Conservation (phyloP, 208 protist species). For the Leishmania aethiopica region DNA sequence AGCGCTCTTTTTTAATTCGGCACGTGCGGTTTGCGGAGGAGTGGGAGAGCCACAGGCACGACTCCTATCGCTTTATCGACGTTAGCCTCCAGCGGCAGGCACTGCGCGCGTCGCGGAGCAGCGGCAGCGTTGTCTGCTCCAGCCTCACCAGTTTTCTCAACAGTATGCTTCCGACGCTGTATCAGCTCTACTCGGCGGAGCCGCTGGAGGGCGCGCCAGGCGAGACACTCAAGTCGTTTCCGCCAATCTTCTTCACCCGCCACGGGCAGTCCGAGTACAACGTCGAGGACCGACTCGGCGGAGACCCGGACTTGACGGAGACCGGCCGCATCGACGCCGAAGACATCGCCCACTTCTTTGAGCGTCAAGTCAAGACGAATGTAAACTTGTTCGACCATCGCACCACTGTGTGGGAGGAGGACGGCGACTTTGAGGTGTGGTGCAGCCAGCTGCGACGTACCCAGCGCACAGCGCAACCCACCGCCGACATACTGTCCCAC, state of each 20-base stretch:
- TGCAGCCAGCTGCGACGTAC: slow-evolving; percentile 79
- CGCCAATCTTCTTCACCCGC: slow-evolving; percentile 78
- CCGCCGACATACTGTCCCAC: slow-evolving; percentile 44
- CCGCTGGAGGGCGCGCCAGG: slow-evolving; percentile 37
- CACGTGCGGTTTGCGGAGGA: slow-evolving; percentile 68
- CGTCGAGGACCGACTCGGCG: slow-evolving; percentile 80
- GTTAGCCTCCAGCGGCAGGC: slow-evolving; percentile 51
- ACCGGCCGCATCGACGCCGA: slow-evolving; percentile 55
- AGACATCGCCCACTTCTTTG: slow-evolving; percentile 67
- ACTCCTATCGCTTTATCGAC: slow-evolving; percentile 42
- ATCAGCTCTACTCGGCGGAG: slow-evolving; percentile 56
- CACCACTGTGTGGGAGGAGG: slow-evolving; percentile 37
- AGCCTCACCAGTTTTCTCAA: slow-evolving; percentile 64
- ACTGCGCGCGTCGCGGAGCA: slow-evolving; percentile 48
- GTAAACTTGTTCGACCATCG: slow-evolving; percentile 42
- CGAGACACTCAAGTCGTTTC: slow-evolving; percentile 58
- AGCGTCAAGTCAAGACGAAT: slow-evolving; percentile 53
- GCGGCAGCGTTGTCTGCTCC: slow-evolving; percentile 71
- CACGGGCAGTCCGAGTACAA: slow-evolving; percentile 89
- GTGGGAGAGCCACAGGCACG: slow-evolving; percentile 32
- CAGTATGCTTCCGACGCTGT: slow-evolving; percentile 48
- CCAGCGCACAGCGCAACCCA: slow-evolving; percentile 61
- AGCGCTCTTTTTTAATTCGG: slow-evolving; percentile 47
- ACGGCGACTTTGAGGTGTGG: slow-evolving; percentile 77
- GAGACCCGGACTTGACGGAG: slow-evolving; percentile 72